Base-by-base conservation (phyloP, 2,329 filamentous ascomycete species). In the Aspergillus aculeatinus region DNA sequence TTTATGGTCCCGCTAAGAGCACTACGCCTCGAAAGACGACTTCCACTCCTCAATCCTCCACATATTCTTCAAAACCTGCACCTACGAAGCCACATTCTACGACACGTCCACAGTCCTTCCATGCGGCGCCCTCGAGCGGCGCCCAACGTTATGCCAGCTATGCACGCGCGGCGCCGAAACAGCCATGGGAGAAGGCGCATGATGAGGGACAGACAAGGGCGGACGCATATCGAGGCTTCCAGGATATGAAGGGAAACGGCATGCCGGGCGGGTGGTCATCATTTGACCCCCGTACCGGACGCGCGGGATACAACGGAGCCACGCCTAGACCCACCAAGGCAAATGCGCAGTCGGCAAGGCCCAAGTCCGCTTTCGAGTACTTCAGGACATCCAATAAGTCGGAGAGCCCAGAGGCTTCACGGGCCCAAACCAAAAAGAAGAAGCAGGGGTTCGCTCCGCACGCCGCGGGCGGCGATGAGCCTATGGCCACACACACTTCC, bases 401-500 rank as follows among this genome's bases (percentile, higher is more conserved):
- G 4, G 65, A 75, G n/a, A 72, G 69, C 49, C 68, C 74, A 16
- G 71, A 71, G 21, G 65, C 76, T 27, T 64, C 74, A n/a, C 74
- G 74, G 56, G 65, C 77, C 0, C 72, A 78, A 29, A 75, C 77
- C 4, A 76, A 79, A 3, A 82, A 83, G 42, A 83, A 79, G 65
- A 84, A 79, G 69, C 76, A 78, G 49, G 85, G 84, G 4, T 88
- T 87, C 67, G 82, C 85, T 58, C 84, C 85, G 21, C 80, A 80
- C n/a, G 79, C 83, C 33, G 83, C 83, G 33, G 84, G 82, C n/a
- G 83, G 80, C 39, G 85, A 87, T 67, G 85, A 87, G 65, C 79
- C 83, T 39, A 83, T 83, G 70, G 84, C 84, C 23, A 70, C 74
- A 19, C 80, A 80, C 60, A 82, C 81, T 12, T 81, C 82, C 2